A percentile compares a stretch with the other conserved stretches of the same genome.
Evolutionary conservation across 352 stramenopile genomes (phyloP).

Genomic region (Phytopythium boreale): DNA sequence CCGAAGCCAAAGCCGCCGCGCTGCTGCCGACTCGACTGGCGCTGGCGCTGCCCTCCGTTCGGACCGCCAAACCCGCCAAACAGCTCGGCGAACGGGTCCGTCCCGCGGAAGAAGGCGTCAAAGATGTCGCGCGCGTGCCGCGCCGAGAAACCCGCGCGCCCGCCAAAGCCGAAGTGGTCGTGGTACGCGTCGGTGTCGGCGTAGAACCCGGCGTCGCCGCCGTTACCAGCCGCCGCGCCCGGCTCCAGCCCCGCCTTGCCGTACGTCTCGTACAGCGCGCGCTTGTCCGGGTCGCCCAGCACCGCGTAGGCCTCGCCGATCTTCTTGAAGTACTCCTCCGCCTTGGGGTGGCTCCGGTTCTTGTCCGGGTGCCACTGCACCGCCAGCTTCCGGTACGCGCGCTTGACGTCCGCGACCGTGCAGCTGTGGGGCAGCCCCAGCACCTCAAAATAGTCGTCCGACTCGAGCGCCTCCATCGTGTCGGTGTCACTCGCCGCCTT

Average conservation of each 20-base stretch:
- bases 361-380: constrained; percentile 95
- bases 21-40: constrained; percentile 5
- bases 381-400: constrained; percentile 63
- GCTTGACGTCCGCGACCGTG: constrained; percentile 53
- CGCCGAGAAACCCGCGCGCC: constrained; percentile 30
- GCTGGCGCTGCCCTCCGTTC: neutral
- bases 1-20: constrained; percentile 17
- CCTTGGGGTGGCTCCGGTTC: constrained; percentile 74
- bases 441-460: constrained; percentile 73
- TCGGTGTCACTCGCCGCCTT: neutral
- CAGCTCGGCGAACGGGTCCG: constrained; percentile 57
- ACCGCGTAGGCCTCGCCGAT: constrained; percentile 90
- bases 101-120: constrained; percentile 60
- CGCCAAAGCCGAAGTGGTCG: constrained; percentile 28
- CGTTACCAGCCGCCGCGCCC: neutral
- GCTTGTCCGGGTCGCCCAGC: constrained; percentile 71
- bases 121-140: constrained; percentile 73
- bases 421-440: constrained; percentile 39
- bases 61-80: constrained; percentile 23
- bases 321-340: constrained; percentile 89
- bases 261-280: constrained; percentile 47
- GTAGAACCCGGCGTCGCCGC: neutral
- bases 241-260: constrained; percentile 30
- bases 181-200: neutral
- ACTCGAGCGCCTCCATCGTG: constrained; percentile 45